Evolutionary conservation across 2,329 filamentous ascomycete species (phyloP), one percentile per base, ranked within the genome.

Genomic region (Verticillium klebahnii): DNA sequence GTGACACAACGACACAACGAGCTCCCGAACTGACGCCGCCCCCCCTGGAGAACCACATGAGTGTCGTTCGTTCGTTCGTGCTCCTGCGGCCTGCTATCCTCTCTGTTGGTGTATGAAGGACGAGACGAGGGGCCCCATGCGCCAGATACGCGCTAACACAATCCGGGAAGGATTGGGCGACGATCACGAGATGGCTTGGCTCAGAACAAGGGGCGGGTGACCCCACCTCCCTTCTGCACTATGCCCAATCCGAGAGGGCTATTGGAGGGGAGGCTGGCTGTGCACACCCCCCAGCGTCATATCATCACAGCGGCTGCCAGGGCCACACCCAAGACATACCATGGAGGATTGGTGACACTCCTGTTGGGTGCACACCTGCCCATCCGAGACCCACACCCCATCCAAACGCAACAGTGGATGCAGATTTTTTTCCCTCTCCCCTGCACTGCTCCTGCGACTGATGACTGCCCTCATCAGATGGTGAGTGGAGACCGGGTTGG

Each of bases 151-250:
- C n/a, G 54, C 56, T 61, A 62, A 56, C 50, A 59, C 57, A 34
- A 40, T 45, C 59, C 34, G 56, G 56, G 63, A 60, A 60, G 63
- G 54, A 50, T 62, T 62, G 57, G 55, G 25, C 52, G 61, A 60
- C 60, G 62, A 65, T 65, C 62, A 61, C 60, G 36, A 59, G 64
- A 62, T 56, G 64, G 57, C 52, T 55, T 57, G 57, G 31, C 56
- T 14, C 61, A 59, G 55, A 54, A 50, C 54, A 61, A 60, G 57
- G 58, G 57, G 57, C 52, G 54, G 23, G 37, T 50, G 61, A 63
- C 34, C 31, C 29, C 37, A 58, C 25, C 52, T 19, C 56, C 25
- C 57, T 29, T 45, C 58, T 25, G 23, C 15, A 12, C 31, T 40
- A 45, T 32, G 37, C 57, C 57, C 25, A 40, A 58, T 50, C 7